phyloP scores from a whole-genome alignment of 495 filamentous ascomycete species.

The Penicillium angulare region DNA sequence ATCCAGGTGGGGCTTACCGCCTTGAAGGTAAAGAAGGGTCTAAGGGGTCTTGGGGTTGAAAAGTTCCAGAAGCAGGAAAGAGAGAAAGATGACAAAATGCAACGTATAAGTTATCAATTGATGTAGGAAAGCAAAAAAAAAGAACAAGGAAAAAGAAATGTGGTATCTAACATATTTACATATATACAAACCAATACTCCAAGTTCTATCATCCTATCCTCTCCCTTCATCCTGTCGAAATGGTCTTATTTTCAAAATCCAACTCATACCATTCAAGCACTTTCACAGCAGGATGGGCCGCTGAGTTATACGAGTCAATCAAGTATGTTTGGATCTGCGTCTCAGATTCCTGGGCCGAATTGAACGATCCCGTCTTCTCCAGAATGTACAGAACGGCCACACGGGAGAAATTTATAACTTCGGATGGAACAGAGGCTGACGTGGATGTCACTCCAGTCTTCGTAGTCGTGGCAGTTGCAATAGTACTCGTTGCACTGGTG shows the following conservation, averaged over 20 bases:
- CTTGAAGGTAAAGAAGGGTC: not conserved
- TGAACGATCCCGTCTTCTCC: conserved; percentile 43
- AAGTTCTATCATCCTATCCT: not conserved
- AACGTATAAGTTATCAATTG: too few species aligned
- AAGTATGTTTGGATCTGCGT: conserved; percentile 38
- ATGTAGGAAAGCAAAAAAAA: too few species aligned
- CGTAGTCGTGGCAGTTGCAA: conserved; percentile 9
- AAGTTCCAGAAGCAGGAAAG: not conserved
- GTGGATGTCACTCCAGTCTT: not conserved
- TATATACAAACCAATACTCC: not conserved
- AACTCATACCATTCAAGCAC: conserved; percentile 34
- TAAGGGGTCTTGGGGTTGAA: not conserved
- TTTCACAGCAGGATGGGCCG: conserved; percentile 17
- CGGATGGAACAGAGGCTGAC: conserved; percentile 17
- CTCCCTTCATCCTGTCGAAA: conserved; percentile 30
- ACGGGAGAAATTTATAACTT: conserved; percentile 44
- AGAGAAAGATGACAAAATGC: too few species aligned
- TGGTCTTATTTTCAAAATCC: conserved; percentile 43
- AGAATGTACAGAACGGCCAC: conserved; percentile 51
- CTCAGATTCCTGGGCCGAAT: conserved; percentile 32
- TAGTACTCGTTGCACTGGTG: conserved; percentile 1
- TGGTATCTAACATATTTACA: not conserved
- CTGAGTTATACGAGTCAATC: conserved; percentile 18
- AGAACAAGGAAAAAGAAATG: not conserved
- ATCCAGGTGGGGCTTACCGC: not conserved